Evolutionary conservation across 805 yeast species (phyloP).

Genomic region (Kodamaea hsintzibuensis): DNA sequence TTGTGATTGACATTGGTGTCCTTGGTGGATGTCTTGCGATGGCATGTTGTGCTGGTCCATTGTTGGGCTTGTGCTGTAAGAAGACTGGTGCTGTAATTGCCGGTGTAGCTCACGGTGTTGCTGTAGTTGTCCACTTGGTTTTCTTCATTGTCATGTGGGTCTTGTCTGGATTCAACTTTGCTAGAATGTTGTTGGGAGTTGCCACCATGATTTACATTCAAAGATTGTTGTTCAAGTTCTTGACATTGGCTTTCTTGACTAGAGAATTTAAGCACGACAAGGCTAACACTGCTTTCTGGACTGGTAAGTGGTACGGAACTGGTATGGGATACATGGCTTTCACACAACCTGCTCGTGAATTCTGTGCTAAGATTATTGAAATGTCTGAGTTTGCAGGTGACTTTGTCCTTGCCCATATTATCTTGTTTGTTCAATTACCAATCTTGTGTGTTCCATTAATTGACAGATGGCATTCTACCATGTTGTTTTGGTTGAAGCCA

Average conservation of each 20-base stretch:
- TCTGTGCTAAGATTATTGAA: constrained; percentile 90
- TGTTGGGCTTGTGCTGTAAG: constrained; percentile 93
- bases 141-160: constrained; percentile 98
- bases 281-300: constrained; percentile 98
- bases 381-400: constrained; percentile 96
- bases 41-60: constrained; percentile 97
- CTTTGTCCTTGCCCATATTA: constrained; percentile 86
- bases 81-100: constrained; percentile 96
- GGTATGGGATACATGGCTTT: constrained; percentile 92
- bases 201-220: constrained; percentile 83
- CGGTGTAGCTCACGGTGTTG: constrained; percentile 92
- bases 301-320: constrained; percentile 98
- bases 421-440: constrained; percentile 89
- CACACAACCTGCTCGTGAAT: constrained; percentile 96
- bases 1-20: constrained; percentile 86
- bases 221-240: constrained; percentile 80
- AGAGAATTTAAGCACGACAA: constrained; percentile 96
- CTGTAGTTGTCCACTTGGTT: constrained; percentile 82
- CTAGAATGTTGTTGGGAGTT: constrained; percentile 84
- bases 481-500: constrained; percentile 99
- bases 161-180: constrained; percentile 86
- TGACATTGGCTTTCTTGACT: constrained; percentile 77
- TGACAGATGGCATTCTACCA: constrained; percentile 97
- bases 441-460: constrained; percentile 78
- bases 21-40: constrained; percentile 72